Conservation (phyloP, 2,329 filamentous ascomycete genomes). For the Epicoccum sorghinum region DNA sequence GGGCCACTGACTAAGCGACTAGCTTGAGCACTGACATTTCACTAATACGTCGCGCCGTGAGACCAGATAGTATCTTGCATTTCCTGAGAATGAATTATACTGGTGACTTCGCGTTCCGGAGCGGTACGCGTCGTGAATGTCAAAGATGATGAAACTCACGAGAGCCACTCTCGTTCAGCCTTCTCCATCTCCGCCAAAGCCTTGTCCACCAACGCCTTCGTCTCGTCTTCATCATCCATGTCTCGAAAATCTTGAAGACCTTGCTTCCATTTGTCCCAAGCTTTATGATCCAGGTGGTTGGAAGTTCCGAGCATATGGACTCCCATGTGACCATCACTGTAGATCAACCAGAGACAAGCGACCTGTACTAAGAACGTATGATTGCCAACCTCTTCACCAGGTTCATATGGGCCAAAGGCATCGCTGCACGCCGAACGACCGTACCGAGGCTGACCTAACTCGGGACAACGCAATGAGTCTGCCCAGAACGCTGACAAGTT, state of each 20-base stretch:
- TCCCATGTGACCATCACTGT: not conserved
- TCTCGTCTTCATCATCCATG: not conserved
- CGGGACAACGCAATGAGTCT: not conserved
- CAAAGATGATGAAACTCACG: not conserved
- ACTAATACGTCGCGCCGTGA: not conserved
- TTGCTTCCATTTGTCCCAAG: not conserved
- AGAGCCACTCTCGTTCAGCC: not conserved
- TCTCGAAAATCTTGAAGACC: not conserved
- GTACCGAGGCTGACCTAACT: not conserved
- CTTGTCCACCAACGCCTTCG: not conserved
- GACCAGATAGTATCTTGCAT: too few species aligned
- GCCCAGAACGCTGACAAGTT: not conserved
- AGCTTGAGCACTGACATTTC: constrained; percentile 6
- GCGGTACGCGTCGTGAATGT: not conserved
- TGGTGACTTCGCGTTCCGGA: too few species aligned
- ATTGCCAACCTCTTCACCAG: not conserved
- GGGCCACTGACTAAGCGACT: constrained; percentile 13
- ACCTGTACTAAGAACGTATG: not conserved
- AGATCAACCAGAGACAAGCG: not conserved
- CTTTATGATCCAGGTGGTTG: too few species aligned
- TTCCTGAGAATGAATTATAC: too few species aligned
- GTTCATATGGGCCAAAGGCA: not conserved
- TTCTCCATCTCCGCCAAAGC: not conserved
- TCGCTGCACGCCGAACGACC: not conserved
- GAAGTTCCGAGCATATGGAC: too few species aligned